Evolutionary conservation across 345 rosid species (phyloP).

Genomic region (Corymbia maculata): DNA sequence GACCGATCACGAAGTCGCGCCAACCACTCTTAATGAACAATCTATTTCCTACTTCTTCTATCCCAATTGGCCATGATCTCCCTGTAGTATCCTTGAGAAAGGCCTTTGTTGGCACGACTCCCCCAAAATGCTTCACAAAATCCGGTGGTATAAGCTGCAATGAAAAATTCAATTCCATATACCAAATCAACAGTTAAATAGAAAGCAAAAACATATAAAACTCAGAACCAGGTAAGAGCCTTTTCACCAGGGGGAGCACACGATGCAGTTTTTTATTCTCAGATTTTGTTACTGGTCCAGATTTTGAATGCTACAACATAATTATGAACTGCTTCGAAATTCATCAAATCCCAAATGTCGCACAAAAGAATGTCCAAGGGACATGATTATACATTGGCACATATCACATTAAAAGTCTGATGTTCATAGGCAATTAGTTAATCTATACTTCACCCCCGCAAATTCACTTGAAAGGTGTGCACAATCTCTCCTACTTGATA

Average conservation of each 20-base stretch:
- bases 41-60: not conserved
- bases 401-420: not conserved
- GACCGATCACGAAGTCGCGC: not conserved
- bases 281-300: not conserved
- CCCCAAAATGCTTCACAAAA: not conserved
- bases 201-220: not conserved
- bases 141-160: conserved; percentile 1
- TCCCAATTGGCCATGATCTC: not conserved
- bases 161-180: not conserved
- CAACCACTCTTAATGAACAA: conserved; percentile 1
- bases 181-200: not conserved
- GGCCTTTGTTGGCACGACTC: not conserved
- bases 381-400: not conserved
- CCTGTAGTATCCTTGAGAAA: not conserved
- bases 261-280: not conserved
- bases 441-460: not conserved
- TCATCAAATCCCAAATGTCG: not conserved
- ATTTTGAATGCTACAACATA: not conserved
- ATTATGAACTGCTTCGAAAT: not conserved
- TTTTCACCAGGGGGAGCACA: not conserved
- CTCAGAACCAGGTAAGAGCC: not conserved
- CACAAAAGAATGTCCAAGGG: not conserved
- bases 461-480: not conserved
- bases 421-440: not conserved
- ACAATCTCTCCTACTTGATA: not conserved